Evolutionary conservation across 2,329 filamentous ascomycete species (phyloP), one percentile per base, ranked within the genome.

Genomic region (Westerdykella aurantiaca): DNA sequence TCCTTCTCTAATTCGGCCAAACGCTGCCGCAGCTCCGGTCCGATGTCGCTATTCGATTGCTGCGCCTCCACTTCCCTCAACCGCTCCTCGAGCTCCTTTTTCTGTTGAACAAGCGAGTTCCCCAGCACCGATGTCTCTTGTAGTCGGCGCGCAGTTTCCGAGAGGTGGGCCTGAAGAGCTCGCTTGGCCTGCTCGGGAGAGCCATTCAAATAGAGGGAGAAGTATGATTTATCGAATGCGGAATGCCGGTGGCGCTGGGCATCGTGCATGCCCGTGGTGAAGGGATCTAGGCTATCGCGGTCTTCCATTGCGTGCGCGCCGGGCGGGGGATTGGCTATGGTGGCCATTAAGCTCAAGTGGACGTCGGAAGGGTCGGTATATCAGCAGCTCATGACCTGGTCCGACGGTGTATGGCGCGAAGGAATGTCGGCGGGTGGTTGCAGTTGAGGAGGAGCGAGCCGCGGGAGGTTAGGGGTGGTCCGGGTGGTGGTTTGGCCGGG

Each of bases 81-180:
- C 53, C 86, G 83, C 37, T 94, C 86, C 35, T 82, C 80, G 46
- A 98, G 77, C 50, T 94, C 83, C 63, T 85, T 85, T 55, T 88
- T 85, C 71, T 97, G 93, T 51, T 90, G 81, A 18, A 97, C 81
- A 22, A 98, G 78, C 9, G 88, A 84, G 18, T 85, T 93, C 50
- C 93, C 93, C 34, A 98, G 72, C 61, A 86, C 89, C 22, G 88
- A 93, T 5, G 91, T 87, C 64, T 97, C 90, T 60, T 94, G 86
- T 50, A 98, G 83, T 46, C 91, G 82, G 46, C 89, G 84, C 59
- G 95, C 88, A 1, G 91, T 96, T 68, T 98, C 93, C 50, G 86
- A 83, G 38, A 98, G 77, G 69, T 97, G 93, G 41, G 90, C 88
- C 68, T 95, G 85, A 37, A 98, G 76, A 37, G 89, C 89, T 53